These are phyloP conservation scores for Rasamsonia emersonii DNA, from an alignment of 2,329 filamentous ascomycete genomes.

Conservation along the genomic window DNA sequence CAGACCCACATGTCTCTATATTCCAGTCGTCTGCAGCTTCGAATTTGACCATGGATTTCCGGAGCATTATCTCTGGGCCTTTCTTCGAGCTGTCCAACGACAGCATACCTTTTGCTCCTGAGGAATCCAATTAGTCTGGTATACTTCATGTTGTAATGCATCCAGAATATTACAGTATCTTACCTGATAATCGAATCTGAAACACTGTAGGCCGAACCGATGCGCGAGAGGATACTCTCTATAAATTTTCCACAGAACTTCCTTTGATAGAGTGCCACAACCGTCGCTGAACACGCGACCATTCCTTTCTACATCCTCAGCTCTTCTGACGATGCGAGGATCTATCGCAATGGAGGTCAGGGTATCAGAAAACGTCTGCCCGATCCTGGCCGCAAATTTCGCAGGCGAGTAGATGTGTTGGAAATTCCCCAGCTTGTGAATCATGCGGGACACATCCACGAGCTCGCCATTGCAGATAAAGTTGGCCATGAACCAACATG, in stretches of 20 bases:
- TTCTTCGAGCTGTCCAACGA: slow-evolving; percentile 55
- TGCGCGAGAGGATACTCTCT: slow-evolving; percentile 18
- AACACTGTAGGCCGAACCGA: slow-evolving; percentile 33
- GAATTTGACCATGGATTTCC: slow-evolving; percentile 76
- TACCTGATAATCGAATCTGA: slow-evolving; percentile 63
- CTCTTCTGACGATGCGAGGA: slow-evolving; percentile 12
- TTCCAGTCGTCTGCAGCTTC: slow-evolving; percentile 11
- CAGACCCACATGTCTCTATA: slow-evolving; percentile 43
- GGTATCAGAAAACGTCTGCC: slow-evolving; percentile 67
- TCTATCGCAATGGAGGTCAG: slow-evolving; percentile 50
- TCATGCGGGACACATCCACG: slow-evolving; percentile 30
- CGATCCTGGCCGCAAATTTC: slow-evolving; percentile 52
- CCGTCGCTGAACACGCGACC: slow-evolving; percentile 66
- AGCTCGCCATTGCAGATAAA: slow-evolving; percentile 29
- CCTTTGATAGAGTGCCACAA: slow-evolving; percentile 61
- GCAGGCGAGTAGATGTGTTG: slow-evolving; percentile 44
- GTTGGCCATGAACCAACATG: slow-evolving; percentile 52
- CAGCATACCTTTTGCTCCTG: slow-evolving; percentile 64
- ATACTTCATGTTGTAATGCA: background rate
- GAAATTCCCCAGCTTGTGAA: slow-evolving; percentile 43
- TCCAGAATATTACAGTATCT: background rate
- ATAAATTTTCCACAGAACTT: slow-evolving; percentile 55
- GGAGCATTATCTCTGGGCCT: slow-evolving; percentile 53
- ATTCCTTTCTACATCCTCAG: slow-evolving; percentile 19
- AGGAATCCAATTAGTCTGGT: background rate